Base-by-base conservation (phyloP, 2,329 filamentous ascomycete genomes). In the Lachnellula cervina region DNA sequence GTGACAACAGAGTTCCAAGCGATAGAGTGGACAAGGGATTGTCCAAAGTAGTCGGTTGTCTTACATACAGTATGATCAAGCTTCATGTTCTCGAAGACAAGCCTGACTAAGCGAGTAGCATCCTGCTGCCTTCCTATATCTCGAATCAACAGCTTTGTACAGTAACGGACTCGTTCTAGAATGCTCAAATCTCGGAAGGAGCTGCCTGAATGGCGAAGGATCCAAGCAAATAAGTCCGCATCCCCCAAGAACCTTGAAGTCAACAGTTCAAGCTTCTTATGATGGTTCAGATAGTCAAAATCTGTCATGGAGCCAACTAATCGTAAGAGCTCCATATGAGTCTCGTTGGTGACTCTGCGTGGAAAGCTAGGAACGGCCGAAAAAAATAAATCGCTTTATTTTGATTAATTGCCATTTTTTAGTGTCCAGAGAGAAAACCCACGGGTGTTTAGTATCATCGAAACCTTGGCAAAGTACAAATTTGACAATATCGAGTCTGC, bases 391-490 rank as follows among this genome's bases (percentile, higher is more conserved):
- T 11, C 11, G 9, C 42, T 44, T 32, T 14, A 8, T 11, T 11
- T 34, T 2, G 17, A 46, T 46, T 17, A 46, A 23, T 34, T 17
- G 42, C 14, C 17, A 16, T 13, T 14, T 16, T 11, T 16, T 2
- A 21, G 3, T 16, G 23, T 5, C 13, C 4, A 28, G 9, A 3
- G 9, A 5, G 8, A 21, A 14, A 21, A 32, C 11, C 44, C 25
- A 28, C 19, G 1, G 37, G 37, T n/a, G 2, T 1, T 14, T 5
- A 25, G 13, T n/a, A n/a, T 35, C 28, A 5, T 32, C 4, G 14
- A 23, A 32, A 5, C 44, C 21, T 43, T 42, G 51, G 14, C 19
- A 21, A 21, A 53, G 3, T 19, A 53, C 23, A n/a, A 53, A 49
- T 21, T 43, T 53, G 11, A 3, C 13, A 34, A 48, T 8, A 16